A percentile compares a stretch with the other conserved stretches of the same genome.
Evolutionary conservation across 345 rosid species (phyloP).

Genomic region (Euphorbia peplus): DNA sequence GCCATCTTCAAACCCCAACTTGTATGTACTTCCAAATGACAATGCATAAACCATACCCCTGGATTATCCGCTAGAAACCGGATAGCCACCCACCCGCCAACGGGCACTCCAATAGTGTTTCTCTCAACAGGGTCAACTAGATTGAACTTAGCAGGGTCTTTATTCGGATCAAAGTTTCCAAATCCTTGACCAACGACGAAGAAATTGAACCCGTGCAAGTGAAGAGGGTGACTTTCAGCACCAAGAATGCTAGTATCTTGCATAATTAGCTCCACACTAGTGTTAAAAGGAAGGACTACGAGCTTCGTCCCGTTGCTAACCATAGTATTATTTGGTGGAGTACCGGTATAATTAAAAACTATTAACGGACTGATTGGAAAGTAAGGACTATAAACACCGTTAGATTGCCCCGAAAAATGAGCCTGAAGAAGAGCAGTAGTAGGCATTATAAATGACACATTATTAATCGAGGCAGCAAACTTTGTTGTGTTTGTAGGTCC

Average conservation of each 20-base stretch:
- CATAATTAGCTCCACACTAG: slow-evolving; percentile 28
- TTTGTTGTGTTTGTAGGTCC: slow-evolving; percentile 24
- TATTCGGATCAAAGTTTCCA: slow-evolving; percentile 21
- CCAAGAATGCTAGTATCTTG: slow-evolving; percentile 33
- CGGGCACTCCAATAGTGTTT: slow-evolving; percentile 11
- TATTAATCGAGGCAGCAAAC: slow-evolving; percentile 26
- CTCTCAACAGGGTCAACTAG: slow-evolving; percentile 19
- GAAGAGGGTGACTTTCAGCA: slow-evolving; percentile 32
- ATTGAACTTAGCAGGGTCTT: slow-evolving; percentile 27
- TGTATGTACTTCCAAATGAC: slow-evolving; percentile 28
- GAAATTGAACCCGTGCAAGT: slow-evolving; percentile 31
- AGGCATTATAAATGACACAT: slow-evolving; percentile 28
- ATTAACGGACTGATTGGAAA: slow-evolving; percentile 25
- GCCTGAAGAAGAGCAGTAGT: slow-evolving; percentile 23
- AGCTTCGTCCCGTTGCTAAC: slow-evolving; percentile 22
- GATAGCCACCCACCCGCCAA: slow-evolving; percentile 11
- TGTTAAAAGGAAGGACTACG: slow-evolving; percentile 20
- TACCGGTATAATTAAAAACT: slow-evolving; percentile 22
- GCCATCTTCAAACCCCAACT: slow-evolving; percentile 34
- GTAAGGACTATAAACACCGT: slow-evolving; percentile 16
- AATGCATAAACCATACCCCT: slow-evolving; percentile 33
- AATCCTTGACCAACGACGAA: slow-evolving; percentile 26
- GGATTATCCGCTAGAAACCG: slow-evolving; percentile 14
- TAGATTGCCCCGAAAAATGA: slow-evolving; percentile 20
- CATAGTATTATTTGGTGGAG: slow-evolving; percentile 27